These are phyloP conservation scores for Claviceps arundinis DNA, from an alignment of 2,329 filamentous ascomycete genomes.

Conservation along the genomic window DNA sequence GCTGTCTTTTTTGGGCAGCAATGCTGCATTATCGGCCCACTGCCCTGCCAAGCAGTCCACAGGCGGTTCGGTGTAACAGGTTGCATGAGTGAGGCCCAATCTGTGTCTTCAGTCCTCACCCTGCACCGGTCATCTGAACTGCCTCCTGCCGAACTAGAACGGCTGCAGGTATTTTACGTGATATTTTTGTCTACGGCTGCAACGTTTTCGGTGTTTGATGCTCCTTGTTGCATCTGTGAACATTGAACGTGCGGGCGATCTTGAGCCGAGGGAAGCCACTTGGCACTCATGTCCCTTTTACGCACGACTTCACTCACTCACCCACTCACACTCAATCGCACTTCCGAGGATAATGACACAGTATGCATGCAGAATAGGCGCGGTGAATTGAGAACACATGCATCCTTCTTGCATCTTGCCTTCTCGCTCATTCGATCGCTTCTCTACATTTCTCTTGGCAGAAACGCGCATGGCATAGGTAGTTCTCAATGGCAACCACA, in stretches of 20 bases:
- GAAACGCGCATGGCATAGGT: no score
- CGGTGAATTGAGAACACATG: no score
- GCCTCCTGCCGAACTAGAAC: no score
- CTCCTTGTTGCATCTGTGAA: no score
- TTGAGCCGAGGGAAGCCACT: neutral
- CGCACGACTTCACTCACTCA: neutral
- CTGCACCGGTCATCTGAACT: no score
- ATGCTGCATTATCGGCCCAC: conserved; percentile 4
- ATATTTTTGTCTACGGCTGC: no score
- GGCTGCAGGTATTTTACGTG: no score
- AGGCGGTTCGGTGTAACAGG: neutral
- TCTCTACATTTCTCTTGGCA: neutral
- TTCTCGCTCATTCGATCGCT: neutral
- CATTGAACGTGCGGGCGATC: no score
- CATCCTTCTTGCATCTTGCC: no score
- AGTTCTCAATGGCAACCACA: neutral
- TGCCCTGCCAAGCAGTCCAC: neutral
- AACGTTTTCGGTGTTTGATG: no score
- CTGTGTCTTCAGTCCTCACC: no score
- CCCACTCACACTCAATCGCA: neutral
- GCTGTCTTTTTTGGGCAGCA: conserved; percentile 5
- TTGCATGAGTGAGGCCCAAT: neutral
- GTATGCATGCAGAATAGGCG: no score
- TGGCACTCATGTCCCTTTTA: neutral
- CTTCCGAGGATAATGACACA: neutral